These are phyloP conservation scores for Bjerkandera adusta DNA, from an alignment of 1,284 basidiomycete genomes.

Conservation along the genomic window DNA sequence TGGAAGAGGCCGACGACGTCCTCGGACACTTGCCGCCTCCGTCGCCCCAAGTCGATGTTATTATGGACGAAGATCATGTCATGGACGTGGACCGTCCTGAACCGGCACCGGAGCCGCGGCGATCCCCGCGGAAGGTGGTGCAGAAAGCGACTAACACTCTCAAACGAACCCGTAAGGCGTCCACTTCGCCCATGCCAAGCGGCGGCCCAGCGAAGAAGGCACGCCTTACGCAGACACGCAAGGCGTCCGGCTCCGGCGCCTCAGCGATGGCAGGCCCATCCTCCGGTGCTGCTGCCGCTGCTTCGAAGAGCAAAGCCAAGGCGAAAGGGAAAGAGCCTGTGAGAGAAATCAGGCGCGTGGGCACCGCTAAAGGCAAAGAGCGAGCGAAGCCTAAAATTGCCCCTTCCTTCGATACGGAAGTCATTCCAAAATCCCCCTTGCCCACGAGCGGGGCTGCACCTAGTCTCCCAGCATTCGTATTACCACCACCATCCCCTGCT, in stretches of 20 bases:
- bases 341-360: neutral
- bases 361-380: slow-evolving; percentile 25
- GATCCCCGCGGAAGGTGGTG: too few species aligned
- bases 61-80: too few species aligned
- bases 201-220: too few species aligned
- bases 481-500: slow-evolving; percentile 70
- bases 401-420: slow-evolving; percentile 66
- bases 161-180: too few species aligned
- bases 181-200: too few species aligned
- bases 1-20: slow-evolving; percentile 3
- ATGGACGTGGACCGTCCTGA: too few species aligned
- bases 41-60: too few species aligned
- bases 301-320: slow-evolving; percentile 17
- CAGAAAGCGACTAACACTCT: too few species aligned
- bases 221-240: too few species aligned
- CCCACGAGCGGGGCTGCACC: slow-evolving; percentile 17
- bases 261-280: too few species aligned
- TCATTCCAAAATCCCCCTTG: slow-evolving; percentile 33
- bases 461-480: slow-evolving; percentile 55
- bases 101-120: too few species aligned
- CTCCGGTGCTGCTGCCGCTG: slow-evolving; percentile 3
- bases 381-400: slow-evolving; percentile 31
- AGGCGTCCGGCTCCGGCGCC: too few species aligned
- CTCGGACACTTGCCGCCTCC: slow-evolving; percentile 5
- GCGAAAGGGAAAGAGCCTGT: slow-evolving; percentile 9